Evolutionary conservation across 2,329 filamentous ascomycete genomes (phyloP), one percentile per base, ranked within the genome.

Genomic region (Cordyceps fumosorosea): DNA sequence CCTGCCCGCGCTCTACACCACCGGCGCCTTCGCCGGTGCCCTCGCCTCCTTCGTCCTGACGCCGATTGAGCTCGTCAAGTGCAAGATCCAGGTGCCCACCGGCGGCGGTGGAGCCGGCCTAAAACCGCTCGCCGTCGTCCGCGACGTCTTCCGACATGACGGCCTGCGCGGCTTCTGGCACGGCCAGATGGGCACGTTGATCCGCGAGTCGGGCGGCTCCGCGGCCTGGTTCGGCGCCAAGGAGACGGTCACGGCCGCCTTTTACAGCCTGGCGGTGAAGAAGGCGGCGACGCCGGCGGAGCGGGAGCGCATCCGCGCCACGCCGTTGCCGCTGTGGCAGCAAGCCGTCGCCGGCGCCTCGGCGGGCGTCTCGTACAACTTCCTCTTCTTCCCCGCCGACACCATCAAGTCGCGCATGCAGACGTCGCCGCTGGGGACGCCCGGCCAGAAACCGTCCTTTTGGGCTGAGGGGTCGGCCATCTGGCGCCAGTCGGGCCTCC

Each of bases 341-440:
- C 92, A 96, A 74, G 91, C 96, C 71, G 73, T 91, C 22, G 90
- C 93, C 1, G 93, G 93, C 48, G 93, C 93, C 3, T 85, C 87
- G 8, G 95, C 93, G 3, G 95, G 95, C 59, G 90, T 97, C 78
- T 88, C 87, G 42, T 99, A 99, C 78, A 99, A 99, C 74, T 98
- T 98, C 72, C 78, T 96, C 24, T 97, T 98, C 80, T 99, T 95
- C 73, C 95, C 95, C 0, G 95, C 95, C 56, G 95, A 99, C 73
- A 99, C 95, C 0, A 89, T 99, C 79, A 99, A 99, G 78, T 96
- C 90, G 20, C 87, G 93, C 54, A 96, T 99, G 88, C 95, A 99
- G 77, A 99, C 95, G 0, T 84, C 89, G 59, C 88, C 92, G 5
- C 79, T 91, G 50, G 83, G 82, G 37, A 78, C 80, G 10, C 76